Conservation (phyloP, 164 flowering plant genomes). For the Pachysandra terminalis region DNA sequence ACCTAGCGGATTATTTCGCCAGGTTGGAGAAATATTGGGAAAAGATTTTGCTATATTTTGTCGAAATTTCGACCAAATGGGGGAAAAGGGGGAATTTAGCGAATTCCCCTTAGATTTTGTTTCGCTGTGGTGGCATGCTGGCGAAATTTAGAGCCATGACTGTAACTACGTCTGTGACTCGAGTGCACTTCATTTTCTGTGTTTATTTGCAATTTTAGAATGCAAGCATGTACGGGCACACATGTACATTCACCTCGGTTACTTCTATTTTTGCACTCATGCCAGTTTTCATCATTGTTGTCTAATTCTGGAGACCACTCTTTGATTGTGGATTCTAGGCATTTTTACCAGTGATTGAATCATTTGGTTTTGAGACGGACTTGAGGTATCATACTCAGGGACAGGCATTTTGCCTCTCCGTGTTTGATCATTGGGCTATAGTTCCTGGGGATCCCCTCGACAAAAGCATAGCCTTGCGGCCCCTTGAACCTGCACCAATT, state of each 20-base stretch:
- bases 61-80: too few relatives aligned
- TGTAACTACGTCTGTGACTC: too few relatives aligned
- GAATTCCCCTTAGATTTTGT: too few relatives aligned
- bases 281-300: neutral
- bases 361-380: conserved; percentile 98
- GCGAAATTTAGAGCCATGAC: too few relatives aligned
- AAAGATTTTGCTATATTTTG: too few relatives aligned
- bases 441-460: conserved; percentile 99
- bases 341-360: conserved; percentile 92
- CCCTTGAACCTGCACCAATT: conserved; percentile 96
- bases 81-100: too few relatives aligned
- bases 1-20: too few relatives aligned
- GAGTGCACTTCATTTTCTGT: neutral
- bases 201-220: neutral
- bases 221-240: neutral
- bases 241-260: neutral
- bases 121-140: too few relatives aligned
- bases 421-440: conserved; percentile 96
- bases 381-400: conserved; percentile 98
- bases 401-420: conserved; percentile 84
- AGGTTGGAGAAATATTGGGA: too few relatives aligned
- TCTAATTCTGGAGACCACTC: neutral
- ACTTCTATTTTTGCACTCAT: neutral
- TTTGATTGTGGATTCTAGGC: conserved; percentile 49
- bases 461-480: conserved; percentile 86